Evolutionary conservation across 345 rosid species (phyloP), one percentile per base, ranked within the genome.

Genomic region (Linum usitatissimum): DNA sequence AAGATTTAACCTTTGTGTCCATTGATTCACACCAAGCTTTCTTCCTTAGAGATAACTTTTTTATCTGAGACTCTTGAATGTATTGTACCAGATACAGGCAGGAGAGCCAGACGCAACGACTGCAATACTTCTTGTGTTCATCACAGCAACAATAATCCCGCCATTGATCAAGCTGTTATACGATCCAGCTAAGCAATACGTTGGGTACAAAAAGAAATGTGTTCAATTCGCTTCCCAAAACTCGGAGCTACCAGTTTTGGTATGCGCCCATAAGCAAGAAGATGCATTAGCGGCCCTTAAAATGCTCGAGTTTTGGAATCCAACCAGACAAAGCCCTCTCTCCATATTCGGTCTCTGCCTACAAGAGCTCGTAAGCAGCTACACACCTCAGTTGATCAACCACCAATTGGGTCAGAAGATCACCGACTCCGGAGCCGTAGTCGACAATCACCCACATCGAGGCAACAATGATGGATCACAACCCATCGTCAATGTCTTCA

Each of bases 361-460:
- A 9, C 70, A 73, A 17, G 60, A 70, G 30, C 77, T 76, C 55
- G 30, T 55, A 7, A 36, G 72, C 23, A 66, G 75, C 39, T 42
- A 60, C 57, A 55, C 71, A 0, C 74, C 77, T 6, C 51, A 66
- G 9, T 34, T 71, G 8, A 69, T 76, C 65, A 53, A 67, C 45
- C 77, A 73, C 45, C 72, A 73, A 70, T 40, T 64, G 54, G 68
- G 72, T 60, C 80, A 77, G 42, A 70, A 40, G 56, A 40, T 10
- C 23, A 18, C 60, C 17, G 15, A 39, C 5, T 53, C 68, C 0
- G 13, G 19, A 5, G 60, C 67, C 28, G 74, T 72, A 34, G 40
- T 55, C 13, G 48, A 70, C 23, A 66, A 72, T 30, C 34, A 61
- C 57, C 45, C 71, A 0, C 74, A 74, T 9, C 51, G 63, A 9